A percentile compares a stretch with the other conserved stretches of the same genome.
Evolutionary conservation across 2,329 filamentous ascomycete species (phyloP).

Genomic region (Magnaporthiopsis poae): DNA sequence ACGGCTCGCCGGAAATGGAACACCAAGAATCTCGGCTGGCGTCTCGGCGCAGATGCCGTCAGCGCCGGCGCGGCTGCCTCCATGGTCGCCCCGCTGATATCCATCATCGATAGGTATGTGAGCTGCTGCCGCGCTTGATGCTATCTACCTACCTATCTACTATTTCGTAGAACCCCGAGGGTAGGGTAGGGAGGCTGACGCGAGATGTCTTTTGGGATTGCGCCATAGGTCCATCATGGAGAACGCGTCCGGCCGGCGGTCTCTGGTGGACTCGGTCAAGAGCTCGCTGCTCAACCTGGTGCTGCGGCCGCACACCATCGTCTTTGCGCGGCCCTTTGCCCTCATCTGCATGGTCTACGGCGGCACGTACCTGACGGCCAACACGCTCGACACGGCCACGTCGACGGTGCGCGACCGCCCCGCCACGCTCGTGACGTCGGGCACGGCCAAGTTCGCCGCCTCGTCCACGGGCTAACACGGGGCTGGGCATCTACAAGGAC

Average conservation of each 20-base stretch:
- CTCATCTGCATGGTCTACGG: conserved; percentile 71
- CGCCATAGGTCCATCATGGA: conserved; percentile 62
- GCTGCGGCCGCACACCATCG: conserved; percentile 47
- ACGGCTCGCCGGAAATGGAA: conserved; percentile 10
- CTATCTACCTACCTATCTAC: background rate
- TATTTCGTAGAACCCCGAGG: too few species aligned
- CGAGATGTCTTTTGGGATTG: background rate
- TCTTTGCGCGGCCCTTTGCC: conserved; percentile 57
- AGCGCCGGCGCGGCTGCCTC: conserved; percentile 60
- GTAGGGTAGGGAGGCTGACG: background rate
- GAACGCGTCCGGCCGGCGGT: conserved; percentile 61
- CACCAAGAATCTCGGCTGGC: conserved; percentile 17
- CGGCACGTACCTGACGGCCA: conserved; percentile 82
- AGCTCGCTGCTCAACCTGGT: conserved; percentile 48
- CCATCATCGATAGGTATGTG: conserved; percentile 79
- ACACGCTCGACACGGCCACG: conserved; percentile 69
- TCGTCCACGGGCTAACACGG: conserved; percentile 76
- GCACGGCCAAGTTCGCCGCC: conserved; percentile 69
- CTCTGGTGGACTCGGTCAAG: conserved; percentile 50
- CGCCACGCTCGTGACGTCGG: conserved; percentile 57
- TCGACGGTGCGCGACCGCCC: conserved; percentile 52
- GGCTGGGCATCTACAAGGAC: conserved; percentile 82
- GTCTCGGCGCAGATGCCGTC: conserved; percentile 27
- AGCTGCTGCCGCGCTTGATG: background rate
- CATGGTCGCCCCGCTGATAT: conserved; percentile 73